Evolutionary conservation across 2,329 filamentous ascomycete species (phyloP).

Genomic region (Cytospora schulzeri): DNA sequence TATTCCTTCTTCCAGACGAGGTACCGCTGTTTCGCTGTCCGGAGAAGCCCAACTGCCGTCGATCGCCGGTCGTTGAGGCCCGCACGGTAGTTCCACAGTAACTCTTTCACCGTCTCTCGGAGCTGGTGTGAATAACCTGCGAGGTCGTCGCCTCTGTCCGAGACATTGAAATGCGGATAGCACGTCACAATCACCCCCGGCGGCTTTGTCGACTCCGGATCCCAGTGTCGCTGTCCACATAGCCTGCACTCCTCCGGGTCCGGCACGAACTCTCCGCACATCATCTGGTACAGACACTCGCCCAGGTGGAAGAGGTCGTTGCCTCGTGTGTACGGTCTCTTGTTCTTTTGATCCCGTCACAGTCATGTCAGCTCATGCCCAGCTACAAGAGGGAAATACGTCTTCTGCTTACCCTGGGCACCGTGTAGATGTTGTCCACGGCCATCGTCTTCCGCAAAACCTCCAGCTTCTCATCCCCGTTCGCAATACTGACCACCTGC

Average conservation of each 20-base stretch:
- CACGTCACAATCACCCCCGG: background rate
- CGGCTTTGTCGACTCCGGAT: background rate
- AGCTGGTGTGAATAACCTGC: constrained; percentile 25
- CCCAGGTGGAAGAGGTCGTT: constrained; percentile 45
- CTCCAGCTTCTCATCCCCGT: constrained; percentile 22
- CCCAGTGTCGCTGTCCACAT: constrained; percentile 35
- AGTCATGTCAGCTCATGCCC: background rate
- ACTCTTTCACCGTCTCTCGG: constrained; percentile 22
- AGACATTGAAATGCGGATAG: background rate
- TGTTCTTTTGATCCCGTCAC: constrained; percentile 30
- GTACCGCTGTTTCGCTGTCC: constrained; percentile 4
- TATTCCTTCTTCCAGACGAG: constrained; percentile 6
- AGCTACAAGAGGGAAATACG: background rate
- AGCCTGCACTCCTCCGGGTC: constrained; percentile 35
- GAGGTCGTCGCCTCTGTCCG: constrained; percentile 20
- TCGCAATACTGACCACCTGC: constrained; percentile 33
- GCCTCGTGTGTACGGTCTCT: constrained; percentile 40
- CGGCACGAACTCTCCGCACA: constrained; percentile 38
- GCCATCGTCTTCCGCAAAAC: constrained; percentile 30
- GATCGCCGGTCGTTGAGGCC: background rate
- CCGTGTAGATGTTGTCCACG: constrained; percentile 19
- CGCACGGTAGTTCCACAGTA: constrained; percentile 13
- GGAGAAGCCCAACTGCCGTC: background rate
- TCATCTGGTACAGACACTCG: constrained; percentile 45
- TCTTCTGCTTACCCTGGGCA: constrained; percentile 17